Conservation (phyloP, 2,329 filamentous ascomycete genomes). For the Chrysoporthe puriensis region DNA sequence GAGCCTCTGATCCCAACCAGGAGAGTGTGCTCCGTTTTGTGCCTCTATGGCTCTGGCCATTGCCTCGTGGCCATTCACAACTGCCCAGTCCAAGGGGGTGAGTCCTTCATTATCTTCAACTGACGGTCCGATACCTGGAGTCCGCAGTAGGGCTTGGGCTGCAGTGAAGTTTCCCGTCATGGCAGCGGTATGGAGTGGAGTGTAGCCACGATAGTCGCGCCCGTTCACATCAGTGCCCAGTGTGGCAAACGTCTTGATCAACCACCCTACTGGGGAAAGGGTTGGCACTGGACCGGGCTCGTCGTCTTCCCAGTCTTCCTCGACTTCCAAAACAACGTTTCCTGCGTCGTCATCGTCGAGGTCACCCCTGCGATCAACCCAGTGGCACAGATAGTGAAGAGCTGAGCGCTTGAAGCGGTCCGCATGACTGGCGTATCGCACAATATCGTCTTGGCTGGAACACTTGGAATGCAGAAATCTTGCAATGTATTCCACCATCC, state of each 20-base stretch:
- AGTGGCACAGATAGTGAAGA: constrained; percentile 1
- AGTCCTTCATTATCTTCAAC: background rate
- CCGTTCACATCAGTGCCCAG: background rate
- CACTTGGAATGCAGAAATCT: background rate
- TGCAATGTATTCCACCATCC: background rate
- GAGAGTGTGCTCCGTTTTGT: background rate
- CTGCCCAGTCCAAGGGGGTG: background rate
- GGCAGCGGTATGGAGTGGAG: background rate
- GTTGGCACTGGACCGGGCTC: background rate
- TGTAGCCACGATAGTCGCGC: background rate
- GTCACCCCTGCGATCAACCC: background rate
- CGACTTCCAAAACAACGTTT: background rate
- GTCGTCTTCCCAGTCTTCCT: background rate
- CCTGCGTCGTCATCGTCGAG: no score
- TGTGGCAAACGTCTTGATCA: background rate
- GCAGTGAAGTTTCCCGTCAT: background rate
- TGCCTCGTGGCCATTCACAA: background rate
- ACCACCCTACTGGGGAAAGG: background rate
- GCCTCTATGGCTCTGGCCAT: background rate
- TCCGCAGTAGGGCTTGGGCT: background rate
- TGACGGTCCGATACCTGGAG: background rate
- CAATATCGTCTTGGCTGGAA: background rate
- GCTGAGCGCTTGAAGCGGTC: background rate
- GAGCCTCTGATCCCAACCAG: background rate
- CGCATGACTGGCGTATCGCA: background rate